phyloP scores from a whole-genome alignment of 129 eudicot genomes.

The Glebionis coronaria region DNA sequence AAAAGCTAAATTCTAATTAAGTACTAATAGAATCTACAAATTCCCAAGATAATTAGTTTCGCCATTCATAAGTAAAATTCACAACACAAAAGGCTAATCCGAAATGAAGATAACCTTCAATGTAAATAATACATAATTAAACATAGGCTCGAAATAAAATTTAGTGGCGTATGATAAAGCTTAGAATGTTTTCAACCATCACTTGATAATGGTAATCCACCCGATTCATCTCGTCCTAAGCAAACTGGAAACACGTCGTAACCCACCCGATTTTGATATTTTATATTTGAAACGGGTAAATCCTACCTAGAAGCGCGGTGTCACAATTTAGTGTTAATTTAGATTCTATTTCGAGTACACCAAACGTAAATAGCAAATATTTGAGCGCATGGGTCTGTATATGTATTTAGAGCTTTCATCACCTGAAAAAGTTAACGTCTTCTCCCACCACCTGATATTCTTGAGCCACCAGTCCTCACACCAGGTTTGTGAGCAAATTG shows the following conservation, averaged over 20 bases:
- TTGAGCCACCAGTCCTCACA: slow-evolving; percentile 77
- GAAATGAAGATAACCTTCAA: slow-evolving; percentile 19
- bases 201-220: too few relatives aligned
- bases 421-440: slow-evolving; percentile 85
- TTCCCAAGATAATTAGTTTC: slow-evolving; percentile 9
- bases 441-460: slow-evolving; percentile 82
- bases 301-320: slow-evolving; percentile 64
- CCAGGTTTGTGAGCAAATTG: too few relatives aligned
- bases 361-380: slow-evolving; percentile 33
- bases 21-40: slow-evolving; percentile 8
- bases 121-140: neutral
- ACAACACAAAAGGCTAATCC: too few relatives aligned
- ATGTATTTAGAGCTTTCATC: slow-evolving; percentile 45
- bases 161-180: slow-evolving; percentile 17
- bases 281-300: too few relatives aligned
- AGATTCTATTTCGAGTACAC: slow-evolving; percentile 24
- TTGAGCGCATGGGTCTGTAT: slow-evolving; percentile 42
- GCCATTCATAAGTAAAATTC: slow-evolving; percentile 15
- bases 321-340: slow-evolving; percentile 42
- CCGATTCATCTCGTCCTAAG: too few relatives aligned
- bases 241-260: too few relatives aligned
- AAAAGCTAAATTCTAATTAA: slow-evolving; percentile 4
- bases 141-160: slow-evolving; percentile 22
- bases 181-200: slow-evolving; percentile 22
- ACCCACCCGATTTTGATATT: too few relatives aligned